phyloP scores from a whole-genome alignment of 345 rosid species.

The Psidium friedrichsthalianum region DNA sequence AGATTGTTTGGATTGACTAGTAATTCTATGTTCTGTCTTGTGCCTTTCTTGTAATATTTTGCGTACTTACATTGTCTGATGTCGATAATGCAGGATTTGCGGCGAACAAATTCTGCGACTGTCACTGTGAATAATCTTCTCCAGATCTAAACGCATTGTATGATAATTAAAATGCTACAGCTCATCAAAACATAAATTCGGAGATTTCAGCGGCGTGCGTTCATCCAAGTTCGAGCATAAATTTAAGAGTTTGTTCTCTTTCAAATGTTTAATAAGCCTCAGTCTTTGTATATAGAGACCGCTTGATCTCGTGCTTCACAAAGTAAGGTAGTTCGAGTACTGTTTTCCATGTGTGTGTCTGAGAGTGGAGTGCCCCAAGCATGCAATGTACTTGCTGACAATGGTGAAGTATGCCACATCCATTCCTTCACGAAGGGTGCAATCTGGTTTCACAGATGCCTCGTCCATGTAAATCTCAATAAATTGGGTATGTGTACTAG shows the following conservation, averaged over 20 bases:
- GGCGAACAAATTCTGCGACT: slow-evolving; percentile 81
- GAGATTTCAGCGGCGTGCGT: neutral
- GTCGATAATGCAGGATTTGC: slow-evolving; percentile 70
- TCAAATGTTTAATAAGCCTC: neutral
- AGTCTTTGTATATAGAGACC: neutral
- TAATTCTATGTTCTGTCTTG: neutral
- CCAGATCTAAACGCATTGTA: slow-evolving; percentile 41
- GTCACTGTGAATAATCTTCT: slow-evolving; percentile 97
- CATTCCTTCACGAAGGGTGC: neutral
- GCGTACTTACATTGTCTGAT: neutral
- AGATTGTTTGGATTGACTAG: neutral
- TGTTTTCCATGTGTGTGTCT: neutral
- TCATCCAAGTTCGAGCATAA: neutral
- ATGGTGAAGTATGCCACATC: neutral
- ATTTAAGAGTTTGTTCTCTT: neutral
- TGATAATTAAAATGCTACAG: slow-evolving; percentile 4
- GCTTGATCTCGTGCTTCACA: neutral
- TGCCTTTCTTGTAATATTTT: neutral
- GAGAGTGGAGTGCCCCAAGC: neutral
- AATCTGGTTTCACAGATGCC: neutral
- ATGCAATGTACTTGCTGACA: neutral
- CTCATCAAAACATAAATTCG: neutral
- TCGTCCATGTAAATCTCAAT: neutral
- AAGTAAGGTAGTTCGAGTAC: neutral
- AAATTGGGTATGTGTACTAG: neutral